These are phyloP conservation scores for Tylopilus subfusipes DNA, from an alignment of 768 basidiomycete genomes.

Conservation along the genomic window DNA sequence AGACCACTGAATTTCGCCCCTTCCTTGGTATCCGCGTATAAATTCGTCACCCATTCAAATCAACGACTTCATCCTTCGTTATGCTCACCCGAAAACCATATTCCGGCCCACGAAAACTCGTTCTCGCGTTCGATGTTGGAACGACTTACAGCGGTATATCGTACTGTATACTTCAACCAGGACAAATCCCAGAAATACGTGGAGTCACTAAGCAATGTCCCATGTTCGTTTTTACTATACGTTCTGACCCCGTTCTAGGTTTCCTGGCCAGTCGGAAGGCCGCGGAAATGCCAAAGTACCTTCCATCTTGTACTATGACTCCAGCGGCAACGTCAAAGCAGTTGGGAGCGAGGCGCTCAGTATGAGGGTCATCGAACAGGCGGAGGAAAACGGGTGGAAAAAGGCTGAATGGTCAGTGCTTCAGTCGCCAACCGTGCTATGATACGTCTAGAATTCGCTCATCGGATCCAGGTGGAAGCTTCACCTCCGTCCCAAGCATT, in stretches of 20 bases:
- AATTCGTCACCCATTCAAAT: neutral
- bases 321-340: neutral
- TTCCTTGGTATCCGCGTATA: too few species aligned
- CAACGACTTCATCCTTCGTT: neutral
- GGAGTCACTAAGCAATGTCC: neutral
- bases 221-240: neutral
- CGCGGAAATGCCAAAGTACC: constrained; percentile 1
- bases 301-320: constrained; percentile 4
- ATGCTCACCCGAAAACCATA: neutral
- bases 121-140: neutral
- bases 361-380: neutral
- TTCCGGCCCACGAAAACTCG: neutral
- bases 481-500: neutral
- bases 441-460: neutral
- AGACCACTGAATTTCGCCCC: too few species aligned
- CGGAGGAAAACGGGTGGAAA: neutral
- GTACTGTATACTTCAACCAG: neutral
- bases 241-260: neutral
- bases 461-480: neutral
- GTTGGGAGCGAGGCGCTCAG: neutral
- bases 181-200: neutral
- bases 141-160: neutral
- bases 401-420: constrained; percentile 5
- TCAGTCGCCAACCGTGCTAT: neutral
- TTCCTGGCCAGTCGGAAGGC: neutral